These are phyloP conservation scores for Farysia itapuensis DNA, from an alignment of 1,284 basidiomycete genomes.

Conservation along the genomic window DNA sequence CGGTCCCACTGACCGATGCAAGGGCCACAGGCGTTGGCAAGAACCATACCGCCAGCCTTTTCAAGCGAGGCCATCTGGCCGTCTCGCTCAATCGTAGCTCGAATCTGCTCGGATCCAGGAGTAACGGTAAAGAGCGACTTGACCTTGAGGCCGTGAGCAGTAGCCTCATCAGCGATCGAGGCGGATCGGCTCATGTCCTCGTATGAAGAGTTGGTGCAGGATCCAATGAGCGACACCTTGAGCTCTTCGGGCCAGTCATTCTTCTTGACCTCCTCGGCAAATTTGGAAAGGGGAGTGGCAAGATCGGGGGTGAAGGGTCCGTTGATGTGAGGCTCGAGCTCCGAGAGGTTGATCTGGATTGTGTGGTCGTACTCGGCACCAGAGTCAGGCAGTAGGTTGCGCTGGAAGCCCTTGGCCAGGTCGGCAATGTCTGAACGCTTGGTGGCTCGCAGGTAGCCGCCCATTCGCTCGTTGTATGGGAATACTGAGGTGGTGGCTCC, in stretches of 20 bases:
- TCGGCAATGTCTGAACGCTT: constrained; percentile 83
- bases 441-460: constrained; percentile 87
- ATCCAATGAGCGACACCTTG: constrained; percentile 95
- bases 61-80: constrained; percentile 88
- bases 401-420: constrained; percentile 84
- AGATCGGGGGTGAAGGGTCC: constrained; percentile 76
- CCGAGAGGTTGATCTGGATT: constrained; percentile 91
- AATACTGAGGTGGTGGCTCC: constrained; percentile 98
- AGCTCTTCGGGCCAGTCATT: constrained; percentile 96
- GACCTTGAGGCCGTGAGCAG: constrained; percentile 79
- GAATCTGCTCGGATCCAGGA: constrained; percentile 96
- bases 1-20: constrained; percentile 99
- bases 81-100: constrained; percentile 95
- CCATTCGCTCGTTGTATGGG: constrained; percentile 97
- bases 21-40: constrained; percentile 97
- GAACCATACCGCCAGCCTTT: constrained; percentile 83
- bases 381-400: constrained; percentile 89
- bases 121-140: constrained; percentile 97
- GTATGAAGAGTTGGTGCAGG: constrained; percentile 99
- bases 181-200: constrained; percentile 99
- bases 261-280: constrained; percentile 86
- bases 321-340: constrained; percentile 99
- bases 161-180: constrained; percentile 86
- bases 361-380: constrained; percentile 89
- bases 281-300: constrained; percentile 76